Evolutionary conservation across 768 basidiomycete species (phyloP), one percentile per base, ranked within the genome.

Genomic region (Dendrothele bispora): DNA sequence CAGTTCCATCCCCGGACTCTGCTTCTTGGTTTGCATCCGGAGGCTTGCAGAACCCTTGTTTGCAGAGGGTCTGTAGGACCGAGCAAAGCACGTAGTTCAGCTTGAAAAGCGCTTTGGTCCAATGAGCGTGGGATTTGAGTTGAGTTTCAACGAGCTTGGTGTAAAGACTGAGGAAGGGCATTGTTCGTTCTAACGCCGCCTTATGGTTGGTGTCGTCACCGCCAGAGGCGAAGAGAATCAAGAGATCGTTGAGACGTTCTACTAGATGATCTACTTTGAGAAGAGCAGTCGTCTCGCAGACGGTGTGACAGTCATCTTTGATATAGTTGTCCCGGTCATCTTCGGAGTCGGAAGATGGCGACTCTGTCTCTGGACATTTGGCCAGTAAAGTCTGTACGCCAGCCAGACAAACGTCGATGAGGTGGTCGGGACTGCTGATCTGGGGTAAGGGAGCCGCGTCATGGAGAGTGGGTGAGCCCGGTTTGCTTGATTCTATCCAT

Each of bases 11-110:
- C 17, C 74, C 80, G 3, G 76, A 78, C 5, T 70, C 71, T 1
- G 68, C 79, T 15, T 68, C 70, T 29, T 86, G 85, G 4, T 84
- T 79, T 12, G 61, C 62, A 20, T 98, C 93, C 4, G 81, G 79
- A 1, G 97, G 95, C 57, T 86, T 83, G 67, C 97, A 99, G 70
- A 98, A 98, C 3, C 97, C 97, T 63, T 95, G 80, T 35, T 79
- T 81, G 4, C 88, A 82, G 6, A 98, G 68, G 10, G 83, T 83
- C 34, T 79, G 76, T 55, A 93, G 72, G 24, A 91, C 72, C 17
- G 86, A 83, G 59, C 82, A 86, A 26, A 95, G 65, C 34, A 95
- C 75, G 61, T 84, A 87, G 55, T 82, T 74, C 50, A 98, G 73
- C 66, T 98, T 98, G 77, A 95, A 88, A 15, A 91, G 64, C 11